Base-by-base conservation (phyloP, 345 rosid species). In the Lepidium africanum region DNA sequence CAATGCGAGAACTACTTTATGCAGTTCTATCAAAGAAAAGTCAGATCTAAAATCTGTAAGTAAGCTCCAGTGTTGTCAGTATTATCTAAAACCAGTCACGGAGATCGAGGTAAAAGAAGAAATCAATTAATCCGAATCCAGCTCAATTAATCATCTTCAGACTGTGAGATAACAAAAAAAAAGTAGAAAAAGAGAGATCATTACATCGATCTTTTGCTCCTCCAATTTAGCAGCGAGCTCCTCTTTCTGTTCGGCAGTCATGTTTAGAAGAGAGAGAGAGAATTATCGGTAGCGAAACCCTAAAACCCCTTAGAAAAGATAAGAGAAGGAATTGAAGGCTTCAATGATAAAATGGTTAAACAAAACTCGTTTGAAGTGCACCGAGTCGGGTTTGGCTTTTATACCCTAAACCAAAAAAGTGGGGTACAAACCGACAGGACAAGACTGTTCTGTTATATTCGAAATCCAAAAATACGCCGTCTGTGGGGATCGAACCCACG, bases 401-500 rank as follows among this genome's bases (percentile, higher is more conserved):
- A 32, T 30, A 60, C 33, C 36, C 11, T 13, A 25, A 43, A 36
- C 5, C 32, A 40, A 39, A 27, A 60, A 43, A 5, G 23, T 40
- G 11, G n/a, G 57, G 15, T 4, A 38, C 27, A 49, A 64, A 49
- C 58, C 37, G 21, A 35, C 21, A 63, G 6, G 11, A 32, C 15
- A 30, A 25, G 7, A 59, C 8, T 30, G 8, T 6, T 41, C 2
- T 13, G 6, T 5, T 16, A 43, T 43, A 7, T 14, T 43, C 49
- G 36, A 12, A 17, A 3, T 0, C 3, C n/a, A 10, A 42, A 5
- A 17, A 4, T 0, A 1, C 86, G 92, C 89, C 89, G 85, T 78
- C 89, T 83, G 87, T 84, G 89, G 92, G 89, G 79, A 77, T 85
- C 87, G 89, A 87, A 87, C 89, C 87, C 92, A 83, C 90, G 90